Percentiles rank a stretch among this genome's conserved stretches.
phyloP scores from a whole-genome alignment of 805 yeast genomes.

The Metschnikowia henanensis region DNA sequence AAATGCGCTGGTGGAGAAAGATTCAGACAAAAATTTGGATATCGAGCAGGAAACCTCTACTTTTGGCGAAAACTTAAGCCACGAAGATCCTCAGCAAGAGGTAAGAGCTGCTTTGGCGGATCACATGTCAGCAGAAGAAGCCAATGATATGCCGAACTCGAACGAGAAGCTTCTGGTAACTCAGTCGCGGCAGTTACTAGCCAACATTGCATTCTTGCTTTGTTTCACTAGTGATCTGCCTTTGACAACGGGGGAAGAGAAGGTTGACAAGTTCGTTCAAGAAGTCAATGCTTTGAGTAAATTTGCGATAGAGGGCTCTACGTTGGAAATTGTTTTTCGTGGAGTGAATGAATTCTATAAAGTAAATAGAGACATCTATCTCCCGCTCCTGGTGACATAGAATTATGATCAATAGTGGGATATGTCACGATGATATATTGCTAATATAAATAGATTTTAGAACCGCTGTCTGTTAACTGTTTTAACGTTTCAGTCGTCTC shows the following conservation, averaged over 20 bases:
- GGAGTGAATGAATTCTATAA: slow-evolving; percentile 30
- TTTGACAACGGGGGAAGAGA: slow-evolving; percentile 1
- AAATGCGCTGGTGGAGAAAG: too few relatives aligned
- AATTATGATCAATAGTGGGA: too few relatives aligned
- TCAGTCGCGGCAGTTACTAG: slow-evolving; percentile 18
- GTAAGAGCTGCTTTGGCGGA: too few relatives aligned
- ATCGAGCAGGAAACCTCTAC: too few relatives aligned
- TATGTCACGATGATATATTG: too few relatives aligned
- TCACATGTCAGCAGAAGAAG: background rate
- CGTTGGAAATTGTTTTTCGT: slow-evolving; percentile 20
- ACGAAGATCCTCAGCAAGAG: too few relatives aligned
- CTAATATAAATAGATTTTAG: slow-evolving; percentile 54
- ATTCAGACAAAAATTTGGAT: too few relatives aligned
- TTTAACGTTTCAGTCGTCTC: slow-evolving; percentile 46
- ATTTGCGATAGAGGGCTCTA: slow-evolving; percentile 16
- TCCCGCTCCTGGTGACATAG: slow-evolving; percentile 25
- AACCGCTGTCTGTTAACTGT: slow-evolving; percentile 39
- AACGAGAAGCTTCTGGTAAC: background rate
- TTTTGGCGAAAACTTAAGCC: too few relatives aligned
- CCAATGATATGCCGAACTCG: background rate
- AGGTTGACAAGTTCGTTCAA: background rate
- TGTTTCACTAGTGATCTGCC: slow-evolving; percentile 15
- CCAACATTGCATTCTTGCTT: slow-evolving; percentile 25
- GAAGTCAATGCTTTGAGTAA: slow-evolving; percentile 6
- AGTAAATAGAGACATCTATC: slow-evolving; percentile 23